phyloP scores from a whole-genome alignment of 306 rosid species.

The Quercus gilva region DNA sequence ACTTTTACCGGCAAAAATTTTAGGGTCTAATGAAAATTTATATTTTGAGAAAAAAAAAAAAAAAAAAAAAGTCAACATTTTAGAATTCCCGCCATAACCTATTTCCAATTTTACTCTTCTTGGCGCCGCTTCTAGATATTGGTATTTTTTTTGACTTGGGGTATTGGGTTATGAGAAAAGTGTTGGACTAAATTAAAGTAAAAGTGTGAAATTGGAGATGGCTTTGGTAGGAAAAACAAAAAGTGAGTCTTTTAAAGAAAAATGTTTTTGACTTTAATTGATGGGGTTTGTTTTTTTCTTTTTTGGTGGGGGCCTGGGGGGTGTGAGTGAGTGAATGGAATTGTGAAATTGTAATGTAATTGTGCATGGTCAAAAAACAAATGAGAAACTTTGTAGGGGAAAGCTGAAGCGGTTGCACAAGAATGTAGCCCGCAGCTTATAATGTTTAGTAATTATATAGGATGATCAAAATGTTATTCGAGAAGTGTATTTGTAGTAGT shows the following conservation, averaged over 20 bases:
- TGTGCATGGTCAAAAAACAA: not conserved
- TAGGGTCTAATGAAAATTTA: constrained; percentile 38
- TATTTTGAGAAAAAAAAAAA: not conserved
- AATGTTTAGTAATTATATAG: constrained; percentile 27
- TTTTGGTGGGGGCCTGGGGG: constrained; percentile 12
- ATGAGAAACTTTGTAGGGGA: constrained; percentile 13
- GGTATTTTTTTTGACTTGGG: constrained; percentile 33
- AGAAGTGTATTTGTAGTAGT: not conserved
- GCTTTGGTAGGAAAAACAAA: not conserved
- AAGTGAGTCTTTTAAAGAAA: not conserved
- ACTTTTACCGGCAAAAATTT: constrained; percentile 92
- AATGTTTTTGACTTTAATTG: no score
- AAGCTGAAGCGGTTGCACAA: constrained; percentile 66
- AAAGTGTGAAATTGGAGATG: not conserved
- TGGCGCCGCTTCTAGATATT: constrained; percentile 24
- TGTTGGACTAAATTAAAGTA: not conserved
- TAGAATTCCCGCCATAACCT: constrained; percentile 30
- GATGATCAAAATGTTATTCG: not conserved
- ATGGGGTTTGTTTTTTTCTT: constrained; percentile 12
- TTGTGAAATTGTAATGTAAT: constrained; percentile 18
- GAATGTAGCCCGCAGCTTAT: constrained; percentile 67
- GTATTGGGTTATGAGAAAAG: constrained; percentile 37
- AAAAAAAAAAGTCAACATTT: constrained; percentile 1
- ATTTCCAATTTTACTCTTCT: constrained; percentile 29
- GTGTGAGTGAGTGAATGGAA: constrained; percentile 8